Evolutionary conservation across 192 early-diverging fungal species (phyloP).

Genomic region (Dimargaris xerosporica): DNA sequence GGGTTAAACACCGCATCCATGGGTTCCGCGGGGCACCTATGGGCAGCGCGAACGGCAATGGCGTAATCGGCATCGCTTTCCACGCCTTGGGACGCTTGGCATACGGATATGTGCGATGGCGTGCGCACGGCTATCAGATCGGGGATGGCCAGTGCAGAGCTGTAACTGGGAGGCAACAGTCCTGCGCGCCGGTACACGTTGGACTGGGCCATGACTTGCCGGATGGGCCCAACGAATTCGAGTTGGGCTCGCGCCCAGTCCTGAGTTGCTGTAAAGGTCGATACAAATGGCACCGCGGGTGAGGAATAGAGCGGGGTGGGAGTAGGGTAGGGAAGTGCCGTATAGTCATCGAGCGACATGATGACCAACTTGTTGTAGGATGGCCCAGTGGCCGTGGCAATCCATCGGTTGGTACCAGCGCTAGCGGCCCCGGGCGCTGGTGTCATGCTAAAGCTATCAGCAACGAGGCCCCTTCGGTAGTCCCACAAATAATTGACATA

Average conservation of each 20-base stretch:
- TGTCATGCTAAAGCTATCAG: no score
- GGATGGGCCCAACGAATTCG: background rate
- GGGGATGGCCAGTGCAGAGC: no score
- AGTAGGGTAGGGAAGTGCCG: background rate
- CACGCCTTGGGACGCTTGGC: background rate
- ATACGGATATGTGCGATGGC: background rate
- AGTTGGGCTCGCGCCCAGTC: background rate
- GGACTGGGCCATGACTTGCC: slow-evolving; percentile 6
- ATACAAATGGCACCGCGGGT: background rate
- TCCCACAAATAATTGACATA: no score
- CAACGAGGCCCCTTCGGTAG: no score
- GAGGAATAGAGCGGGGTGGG: background rate
- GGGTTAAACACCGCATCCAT: slow-evolving; percentile 1
- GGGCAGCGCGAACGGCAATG: no score
- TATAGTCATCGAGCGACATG: background rate
- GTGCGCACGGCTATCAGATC: slow-evolving; percentile 1
- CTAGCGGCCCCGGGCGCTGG: no score
- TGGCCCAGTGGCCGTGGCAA: background rate
- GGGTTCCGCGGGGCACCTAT: background rate
- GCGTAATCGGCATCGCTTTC: background rate
- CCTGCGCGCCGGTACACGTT: background rate
- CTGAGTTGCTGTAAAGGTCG: background rate
- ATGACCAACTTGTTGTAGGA: background rate
- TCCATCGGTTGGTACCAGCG: background rate
- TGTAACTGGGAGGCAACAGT: background rate